Evolutionary conservation across 257 asterid species (phyloP), one percentile per base, ranked within the genome.

Genomic region (Primulina tabacum): DNA sequence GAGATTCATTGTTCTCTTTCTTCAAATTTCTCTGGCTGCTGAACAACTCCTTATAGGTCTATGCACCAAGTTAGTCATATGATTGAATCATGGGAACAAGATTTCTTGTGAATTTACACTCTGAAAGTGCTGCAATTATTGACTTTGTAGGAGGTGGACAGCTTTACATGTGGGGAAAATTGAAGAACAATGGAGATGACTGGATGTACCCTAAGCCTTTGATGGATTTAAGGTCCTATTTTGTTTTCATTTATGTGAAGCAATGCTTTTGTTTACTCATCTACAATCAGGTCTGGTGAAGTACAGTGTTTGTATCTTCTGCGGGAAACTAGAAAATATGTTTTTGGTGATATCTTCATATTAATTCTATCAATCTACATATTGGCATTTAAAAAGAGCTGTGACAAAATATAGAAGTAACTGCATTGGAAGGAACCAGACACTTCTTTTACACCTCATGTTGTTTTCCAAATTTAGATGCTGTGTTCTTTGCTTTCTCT

Each of bases 141-240:
- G 20, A 37, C 33, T 65, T 58, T 78, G 73, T 82, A 94, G 99
- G 95, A 69, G 99, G 97, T 82, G 99, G 99, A 60, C 97, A 91
- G 86, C 89, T 94, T 69, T 91, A 89, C 92, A 94, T 94, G 97
- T 91, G 99, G 99, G 99, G 99, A 74, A 94, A 94, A 78, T 76
- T 94, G 65, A 94, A 91, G 89, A 83, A 18, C 81, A 82, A 82
- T 12, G 99, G 99, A 73, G 99, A 94, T 78, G 97, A 94, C 71
- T 91, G 90, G 95, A 94, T 94, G 99, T 94, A 94, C 84, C 99
- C 99, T 24, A 94, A 94, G 83, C 96, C 99, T 71, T 88, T 86
- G 55, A 75, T 94, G 96, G 99, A 94, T 80, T 85, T 94, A 78
- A 94, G 97, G 99, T 94, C 21, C 57, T 43, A 4, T 43, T 43